Evolutionary conservation across 106 monocot genomes (phyloP).

Genomic region (Platanthera zijinensis): DNA sequence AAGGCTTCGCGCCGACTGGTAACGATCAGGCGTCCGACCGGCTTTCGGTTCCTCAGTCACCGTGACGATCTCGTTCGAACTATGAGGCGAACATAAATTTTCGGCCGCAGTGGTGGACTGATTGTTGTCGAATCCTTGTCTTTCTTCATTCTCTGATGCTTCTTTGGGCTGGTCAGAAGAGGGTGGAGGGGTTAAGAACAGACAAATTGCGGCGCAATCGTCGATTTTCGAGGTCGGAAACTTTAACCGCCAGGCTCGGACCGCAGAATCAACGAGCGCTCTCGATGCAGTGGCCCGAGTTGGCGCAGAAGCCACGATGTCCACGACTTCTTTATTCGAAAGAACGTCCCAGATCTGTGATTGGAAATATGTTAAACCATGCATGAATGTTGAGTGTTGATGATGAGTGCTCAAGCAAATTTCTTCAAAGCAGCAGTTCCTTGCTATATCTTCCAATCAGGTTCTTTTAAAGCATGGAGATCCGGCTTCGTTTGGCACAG

Average conservation of each 20-base stretch:
- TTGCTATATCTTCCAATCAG: too few species aligned
- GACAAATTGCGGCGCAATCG: slow-evolving; percentile 53
- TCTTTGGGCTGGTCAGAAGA: background rate
- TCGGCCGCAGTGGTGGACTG: background rate
- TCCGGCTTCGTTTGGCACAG: too few species aligned
- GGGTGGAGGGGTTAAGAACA: slow-evolving; percentile 24
- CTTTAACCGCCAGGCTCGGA: slow-evolving; percentile 44
- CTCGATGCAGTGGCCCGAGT: slow-evolving; percentile 41
- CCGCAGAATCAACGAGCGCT: slow-evolving; percentile 45
- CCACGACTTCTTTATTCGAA: slow-evolving; percentile 56
- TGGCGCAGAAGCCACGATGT: slow-evolving; percentile 50
- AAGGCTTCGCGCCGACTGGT: slow-evolving; percentile 35
- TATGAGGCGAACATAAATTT: slow-evolving; percentile 2
- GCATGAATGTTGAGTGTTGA: too few species aligned
- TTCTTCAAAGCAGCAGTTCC: too few species aligned
- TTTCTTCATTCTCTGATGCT: background rate
- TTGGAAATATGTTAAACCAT: background rate
- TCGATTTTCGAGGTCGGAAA: slow-evolving; percentile 44
- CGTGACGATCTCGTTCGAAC: slow-evolving; percentile 26
- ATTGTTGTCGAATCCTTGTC: background rate
- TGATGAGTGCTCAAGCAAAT: too few species aligned
- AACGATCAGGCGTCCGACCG: slow-evolving; percentile 18
- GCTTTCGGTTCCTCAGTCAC: slow-evolving; percentile 10
- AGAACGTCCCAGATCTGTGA: slow-evolving; percentile 62
- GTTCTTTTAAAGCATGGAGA: too few species aligned